Evolutionary conservation across 1,284 basidiomycete species (phyloP), one percentile per base, ranked within the genome.

Genomic region (Exsudoporus floridanus): DNA sequence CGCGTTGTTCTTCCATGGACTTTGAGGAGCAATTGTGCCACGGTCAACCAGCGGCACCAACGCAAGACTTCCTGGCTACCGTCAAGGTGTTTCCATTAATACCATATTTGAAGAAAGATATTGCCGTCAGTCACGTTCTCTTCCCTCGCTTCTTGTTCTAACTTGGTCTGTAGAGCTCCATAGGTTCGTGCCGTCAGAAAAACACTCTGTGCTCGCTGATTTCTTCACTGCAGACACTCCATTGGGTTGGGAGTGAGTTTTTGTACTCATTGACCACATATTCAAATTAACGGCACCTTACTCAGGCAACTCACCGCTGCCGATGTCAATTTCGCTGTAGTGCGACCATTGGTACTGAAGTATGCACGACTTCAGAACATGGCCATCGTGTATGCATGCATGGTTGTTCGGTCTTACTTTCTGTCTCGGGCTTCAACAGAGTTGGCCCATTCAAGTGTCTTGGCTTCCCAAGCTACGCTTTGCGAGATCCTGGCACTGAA

Each of bases 401-500:
- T 92, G 61, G 86, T 89, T 35, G 76, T 81, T 25, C 77, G 82
- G 40, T 77, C 78, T n/a, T 78, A 79, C 63, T 83, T 80, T 58
- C 67, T 80, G 37, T 69, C 71, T n/a, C 65, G 64, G 46, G 54
- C 58, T 23, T 54, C 55, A 28, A 54, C 59, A 7, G 84, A 92
- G 62, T 76, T 95, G 36, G 89, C 89, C 16, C 86, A 87, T 71
- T 80, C 88, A 16, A 84, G 83, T 16, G 76, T 93, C 34, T 85
- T 89, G 62, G 66, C 71, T 19, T 77, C 84, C n/a, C 77, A 86
- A n/a, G 86, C 91, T 2, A 83, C 77, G 38, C 77, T 93, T 23
- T 92, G 89, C 69, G 91, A 94, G 68, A 80, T 94, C 21, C 70
- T 94, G 19, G 90, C 92, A 12, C 85, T 92, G 75, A 94, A 94